phyloP scores from a whole-genome alignment of 768 basidiomycete species.

The Amanita rubescens region DNA sequence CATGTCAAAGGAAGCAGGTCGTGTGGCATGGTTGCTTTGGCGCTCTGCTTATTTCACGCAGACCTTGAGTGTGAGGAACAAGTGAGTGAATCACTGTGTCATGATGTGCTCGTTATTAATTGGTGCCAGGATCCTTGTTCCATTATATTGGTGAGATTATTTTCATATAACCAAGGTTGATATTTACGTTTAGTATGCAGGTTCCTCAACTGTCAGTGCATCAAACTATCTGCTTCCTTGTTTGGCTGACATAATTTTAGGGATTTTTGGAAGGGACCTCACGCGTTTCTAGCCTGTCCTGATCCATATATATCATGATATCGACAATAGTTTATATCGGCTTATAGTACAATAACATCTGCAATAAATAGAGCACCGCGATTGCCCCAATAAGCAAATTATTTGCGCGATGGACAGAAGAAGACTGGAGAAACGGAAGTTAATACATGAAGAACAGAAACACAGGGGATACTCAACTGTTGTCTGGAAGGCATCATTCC shows the following conservation, averaged over 20 bases:
- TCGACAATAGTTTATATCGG: neutral
- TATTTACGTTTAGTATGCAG: slow-evolving; percentile 21
- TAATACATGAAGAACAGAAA: no score
- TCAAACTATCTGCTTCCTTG: slow-evolving; percentile 3
- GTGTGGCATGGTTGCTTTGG: slow-evolving; percentile 75
- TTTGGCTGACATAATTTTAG: slow-evolving; percentile 23
- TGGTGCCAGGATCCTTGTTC: slow-evolving; percentile 48
- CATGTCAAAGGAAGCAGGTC: slow-evolving; percentile 54
- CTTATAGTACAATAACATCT: neutral
- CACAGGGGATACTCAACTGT: no score
- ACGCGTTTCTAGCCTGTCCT: slow-evolving; percentile 49
- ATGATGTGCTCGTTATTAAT: neutral
- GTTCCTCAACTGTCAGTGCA: slow-evolving; percentile 60
- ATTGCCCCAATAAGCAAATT: no score
- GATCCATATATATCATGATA: neutral
- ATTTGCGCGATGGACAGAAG: neutral
- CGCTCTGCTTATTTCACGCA: slow-evolving; percentile 75
- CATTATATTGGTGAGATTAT: slow-evolving; percentile 50
- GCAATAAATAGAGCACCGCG: no score
- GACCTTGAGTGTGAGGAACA: slow-evolving; percentile 67
- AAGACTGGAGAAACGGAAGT: neutral
- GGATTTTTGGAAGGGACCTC: slow-evolving; percentile 72
- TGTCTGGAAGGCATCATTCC: no score
- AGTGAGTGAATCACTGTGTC: slow-evolving; percentile 30
- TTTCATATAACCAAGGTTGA: slow-evolving; percentile 5